Evolutionary conservation across 1,284 basidiomycete genomes (phyloP).

Genomic region (Fomitiporia mediterranea): DNA sequence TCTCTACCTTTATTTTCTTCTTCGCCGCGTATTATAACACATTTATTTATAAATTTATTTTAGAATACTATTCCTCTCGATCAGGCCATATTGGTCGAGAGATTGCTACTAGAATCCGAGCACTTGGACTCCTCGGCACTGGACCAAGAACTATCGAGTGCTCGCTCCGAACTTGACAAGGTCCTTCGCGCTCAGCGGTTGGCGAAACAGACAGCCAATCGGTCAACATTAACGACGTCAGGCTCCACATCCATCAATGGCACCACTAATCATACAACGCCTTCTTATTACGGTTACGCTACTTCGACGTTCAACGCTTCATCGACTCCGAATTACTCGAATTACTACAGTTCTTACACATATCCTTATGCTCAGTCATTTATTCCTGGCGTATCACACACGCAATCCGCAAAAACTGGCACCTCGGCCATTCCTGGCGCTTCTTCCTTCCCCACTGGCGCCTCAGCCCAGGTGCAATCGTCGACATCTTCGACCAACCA

Average conservation of each 20-base stretch:
- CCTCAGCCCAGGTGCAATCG: conserved; percentile 30
- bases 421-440: conserved; percentile 42
- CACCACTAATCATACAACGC: conserved; percentile 21
- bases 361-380: conserved; percentile 35
- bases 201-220: conserved; percentile 20
- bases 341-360: conserved; percentile 36
- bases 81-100: conserved; percentile 57
- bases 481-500: conserved; percentile 29
- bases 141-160: conserved; percentile 54
- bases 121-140: conserved; percentile 52
- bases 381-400: conserved; percentile 19
- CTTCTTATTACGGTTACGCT: conserved; percentile 10
- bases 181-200: conserved; percentile 59
- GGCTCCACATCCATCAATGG: conserved; percentile 4
- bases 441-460: conserved; percentile 5
- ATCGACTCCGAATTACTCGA: conserved; percentile 28
- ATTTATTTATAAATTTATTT: conserved; percentile 20
- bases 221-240: conserved; percentile 13
- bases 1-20: conserved; percentile 3
- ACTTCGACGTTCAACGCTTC: conserved; percentile 24
- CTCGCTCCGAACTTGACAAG: conserved; percentile 59
- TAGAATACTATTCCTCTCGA: conserved; percentile 56
- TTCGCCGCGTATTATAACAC: conserved; percentile 7
- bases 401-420: conserved; percentile 33
- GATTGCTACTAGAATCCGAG: conserved; percentile 59